These are phyloP conservation scores for Pholiota molesta DNA, from an alignment of 768 basidiomycete genomes.

Conservation along the genomic window DNA sequence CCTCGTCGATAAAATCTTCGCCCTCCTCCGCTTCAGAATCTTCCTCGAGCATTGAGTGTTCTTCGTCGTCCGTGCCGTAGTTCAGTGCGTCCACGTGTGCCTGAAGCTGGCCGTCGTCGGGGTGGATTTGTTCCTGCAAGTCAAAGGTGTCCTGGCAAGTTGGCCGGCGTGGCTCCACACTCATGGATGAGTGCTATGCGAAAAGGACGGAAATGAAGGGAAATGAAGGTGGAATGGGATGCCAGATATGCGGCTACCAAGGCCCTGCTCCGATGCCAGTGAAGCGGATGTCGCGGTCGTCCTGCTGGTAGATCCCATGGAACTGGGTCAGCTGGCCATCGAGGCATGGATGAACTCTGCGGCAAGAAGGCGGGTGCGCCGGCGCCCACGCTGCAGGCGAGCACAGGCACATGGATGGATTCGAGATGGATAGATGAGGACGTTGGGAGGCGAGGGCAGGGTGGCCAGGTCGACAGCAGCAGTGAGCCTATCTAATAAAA, in stretches of 20 bases:
- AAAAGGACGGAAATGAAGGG: slow-evolving; percentile 14
- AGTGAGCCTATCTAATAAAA: too few relatives aligned
- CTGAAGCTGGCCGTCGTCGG: slow-evolving; percentile 45
- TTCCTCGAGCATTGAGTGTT: slow-evolving; percentile 86
- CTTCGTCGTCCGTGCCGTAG: slow-evolving; percentile 60
- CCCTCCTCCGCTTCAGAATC: slow-evolving; percentile 81
- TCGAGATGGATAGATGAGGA: too few relatives aligned
- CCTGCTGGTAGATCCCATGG: too few relatives aligned
- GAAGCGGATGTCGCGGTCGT: too few relatives aligned
- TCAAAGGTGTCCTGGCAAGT: slow-evolving; percentile 67
- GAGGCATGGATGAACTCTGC: too few relatives aligned
- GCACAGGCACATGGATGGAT: too few relatives aligned
- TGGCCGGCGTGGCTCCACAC: slow-evolving; percentile 28
- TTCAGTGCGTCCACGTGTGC: slow-evolving; percentile 49
- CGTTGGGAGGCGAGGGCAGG: too few relatives aligned
- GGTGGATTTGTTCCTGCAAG: slow-evolving; percentile 65
- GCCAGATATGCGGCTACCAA: slow-evolving; percentile 13
- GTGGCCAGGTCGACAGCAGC: too few relatives aligned
- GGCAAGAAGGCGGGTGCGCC: too few relatives aligned
- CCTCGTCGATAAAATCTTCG: slow-evolving; percentile 74
- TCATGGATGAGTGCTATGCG: slow-evolving; percentile 22
- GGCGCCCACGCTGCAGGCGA: too few relatives aligned
- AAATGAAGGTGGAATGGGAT: slow-evolving; percentile 16
- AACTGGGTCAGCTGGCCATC: too few relatives aligned
- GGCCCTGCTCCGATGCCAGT: slow-evolving; percentile 16